A percentile compares a stretch with the other conserved stretches of the same genome.
Evolutionary conservation across 176 grass and related monocot species (phyloP).

Genomic region (Areca catechu): DNA sequence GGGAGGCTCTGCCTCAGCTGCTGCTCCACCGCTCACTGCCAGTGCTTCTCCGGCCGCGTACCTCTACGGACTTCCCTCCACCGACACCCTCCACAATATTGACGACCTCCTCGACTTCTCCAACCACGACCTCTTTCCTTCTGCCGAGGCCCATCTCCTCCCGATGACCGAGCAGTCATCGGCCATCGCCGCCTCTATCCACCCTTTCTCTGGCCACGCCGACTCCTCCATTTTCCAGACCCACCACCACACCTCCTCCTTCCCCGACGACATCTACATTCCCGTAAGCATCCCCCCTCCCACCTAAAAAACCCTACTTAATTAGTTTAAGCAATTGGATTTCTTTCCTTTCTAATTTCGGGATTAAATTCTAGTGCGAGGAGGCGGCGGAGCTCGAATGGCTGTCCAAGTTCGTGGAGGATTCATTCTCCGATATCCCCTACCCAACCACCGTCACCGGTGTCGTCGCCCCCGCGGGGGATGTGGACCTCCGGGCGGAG

Average conservation of each 20-base stretch:
- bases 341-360: too few species aligned
- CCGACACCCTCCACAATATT: slow-evolving; percentile 50
- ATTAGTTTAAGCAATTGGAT: too few species aligned
- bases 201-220: neutral
- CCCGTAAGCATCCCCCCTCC: slow-evolving; percentile 47
- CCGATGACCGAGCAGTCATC: slow-evolving; percentile 18
- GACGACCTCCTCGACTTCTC: slow-evolving; percentile 81
- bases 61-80: slow-evolving; percentile 54
- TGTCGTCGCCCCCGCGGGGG: slow-evolving; percentile 11
- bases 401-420: slow-evolving; percentile 97
- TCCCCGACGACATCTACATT: slow-evolving; percentile 75
- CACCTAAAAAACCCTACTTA: neutral
- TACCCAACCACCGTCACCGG: slow-evolving; percentile 20
- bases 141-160: slow-evolving; percentile 7
- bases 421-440: slow-evolving; percentile 93
- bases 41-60: slow-evolving; percentile 26
- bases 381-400: slow-evolving; percentile 98
- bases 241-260: slow-evolving; percentile 52
- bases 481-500: slow-evolving; percentile 17
- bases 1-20: slow-evolving; percentile 30
- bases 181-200: neutral
- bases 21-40: slow-evolving; percentile 5
- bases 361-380: slow-evolving; percentile 48
- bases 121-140: slow-evolving; percentile 63
- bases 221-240: slow-evolving; percentile 47